A percentile compares a stretch with the other conserved stretches of the same genome.
Evolutionary conservation across 2,329 filamentous ascomycete species (phyloP).

Genomic region (Apiospora malaysiana): DNA sequence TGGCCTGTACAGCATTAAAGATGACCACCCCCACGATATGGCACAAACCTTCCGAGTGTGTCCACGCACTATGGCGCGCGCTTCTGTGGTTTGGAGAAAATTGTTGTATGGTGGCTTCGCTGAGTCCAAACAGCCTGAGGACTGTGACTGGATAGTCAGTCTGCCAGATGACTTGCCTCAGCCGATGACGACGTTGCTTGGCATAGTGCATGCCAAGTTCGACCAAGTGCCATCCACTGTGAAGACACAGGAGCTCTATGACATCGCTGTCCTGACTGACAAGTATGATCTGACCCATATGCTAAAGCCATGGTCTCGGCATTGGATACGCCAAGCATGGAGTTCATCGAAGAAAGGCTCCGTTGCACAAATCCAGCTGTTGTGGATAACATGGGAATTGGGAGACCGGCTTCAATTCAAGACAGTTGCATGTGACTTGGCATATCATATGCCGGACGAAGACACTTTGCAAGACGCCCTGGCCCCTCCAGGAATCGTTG

Average conservation of each 20-base stretch:
- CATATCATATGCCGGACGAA: too few species aligned
- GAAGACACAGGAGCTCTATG: slow-evolving; percentile 34
- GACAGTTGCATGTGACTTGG: too few species aligned
- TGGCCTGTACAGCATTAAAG: too few species aligned
- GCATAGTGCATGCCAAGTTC: slow-evolving; percentile 40
- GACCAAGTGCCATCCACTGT: slow-evolving; percentile 13
- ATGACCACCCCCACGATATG: neutral
- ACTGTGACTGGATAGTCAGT: slow-evolving; percentile 34
- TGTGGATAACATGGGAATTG: neutral
- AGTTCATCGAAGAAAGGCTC: neutral
- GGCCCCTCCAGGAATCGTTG: too few species aligned
- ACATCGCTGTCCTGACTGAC: slow-evolving; percentile 37
- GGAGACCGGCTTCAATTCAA: neutral
- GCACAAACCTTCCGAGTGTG: slow-evolving; percentile 32
- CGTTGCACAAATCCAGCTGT: neutral
- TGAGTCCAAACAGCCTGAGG: slow-evolving; percentile 29
- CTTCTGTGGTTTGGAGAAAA: slow-evolving; percentile 36
- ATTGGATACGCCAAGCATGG: neutral
- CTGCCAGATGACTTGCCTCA: slow-evolving; percentile 40
- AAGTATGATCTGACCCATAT: slow-evolving; percentile 39
- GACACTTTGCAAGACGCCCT: too few species aligned
- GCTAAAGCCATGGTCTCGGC: slow-evolving; percentile 33
- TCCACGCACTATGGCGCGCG: slow-evolving; percentile 36
- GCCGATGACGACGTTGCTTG: slow-evolving; percentile 36
- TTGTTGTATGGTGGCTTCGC: slow-evolving; percentile 39